Conservation (phyloP, 352 stramenopile genomes). For the Phytophthora capsici region DNA sequence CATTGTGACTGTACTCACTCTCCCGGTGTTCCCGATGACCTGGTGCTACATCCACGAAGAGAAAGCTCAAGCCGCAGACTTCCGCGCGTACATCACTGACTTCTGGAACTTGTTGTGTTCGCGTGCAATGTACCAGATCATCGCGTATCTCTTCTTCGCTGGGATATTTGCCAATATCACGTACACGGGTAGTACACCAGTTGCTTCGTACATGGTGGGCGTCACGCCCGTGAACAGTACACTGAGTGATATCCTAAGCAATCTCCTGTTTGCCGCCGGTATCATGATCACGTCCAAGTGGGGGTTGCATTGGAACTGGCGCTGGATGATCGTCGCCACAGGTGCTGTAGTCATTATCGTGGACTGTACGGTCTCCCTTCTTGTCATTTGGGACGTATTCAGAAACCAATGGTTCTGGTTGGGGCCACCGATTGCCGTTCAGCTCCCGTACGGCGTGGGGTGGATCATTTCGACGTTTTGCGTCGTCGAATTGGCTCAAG, state of each 20-base stretch:
- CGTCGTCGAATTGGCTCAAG: constrained; percentile 22
- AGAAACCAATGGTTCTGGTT: constrained; percentile 46
- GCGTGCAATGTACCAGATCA: constrained; percentile 45
- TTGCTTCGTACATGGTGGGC: constrained; percentile 30
- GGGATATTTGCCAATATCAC: constrained; percentile 36
- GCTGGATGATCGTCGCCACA: constrained; percentile 36
- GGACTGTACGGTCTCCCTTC: constrained; percentile 22
- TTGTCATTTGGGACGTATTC: constrained; percentile 41
- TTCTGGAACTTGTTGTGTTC: constrained; percentile 34
- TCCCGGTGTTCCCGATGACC: constrained; percentile 33
- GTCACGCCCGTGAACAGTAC: constrained; percentile 37
- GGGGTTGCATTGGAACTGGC: constrained; percentile 45
- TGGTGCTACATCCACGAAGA: constrained; percentile 45
- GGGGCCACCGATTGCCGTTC: constrained; percentile 38
- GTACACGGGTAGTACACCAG: constrained; percentile 25
- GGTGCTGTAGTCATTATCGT: constrained; percentile 25
- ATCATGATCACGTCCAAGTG: constrained; percentile 45
- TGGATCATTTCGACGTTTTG: constrained; percentile 46
- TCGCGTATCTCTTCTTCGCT: constrained; percentile 36
- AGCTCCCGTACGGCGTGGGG: constrained; percentile 47
- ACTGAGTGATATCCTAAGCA: constrained; percentile 32
- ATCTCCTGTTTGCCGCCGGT: constrained; percentile 28
- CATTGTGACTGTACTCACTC: constrained; percentile 30
- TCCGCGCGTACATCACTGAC: constrained; percentile 23
- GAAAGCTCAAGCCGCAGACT: constrained; percentile 15